Conservation (phyloP, 306 rosid species). For the Pterocarpus macrocarpus region DNA sequence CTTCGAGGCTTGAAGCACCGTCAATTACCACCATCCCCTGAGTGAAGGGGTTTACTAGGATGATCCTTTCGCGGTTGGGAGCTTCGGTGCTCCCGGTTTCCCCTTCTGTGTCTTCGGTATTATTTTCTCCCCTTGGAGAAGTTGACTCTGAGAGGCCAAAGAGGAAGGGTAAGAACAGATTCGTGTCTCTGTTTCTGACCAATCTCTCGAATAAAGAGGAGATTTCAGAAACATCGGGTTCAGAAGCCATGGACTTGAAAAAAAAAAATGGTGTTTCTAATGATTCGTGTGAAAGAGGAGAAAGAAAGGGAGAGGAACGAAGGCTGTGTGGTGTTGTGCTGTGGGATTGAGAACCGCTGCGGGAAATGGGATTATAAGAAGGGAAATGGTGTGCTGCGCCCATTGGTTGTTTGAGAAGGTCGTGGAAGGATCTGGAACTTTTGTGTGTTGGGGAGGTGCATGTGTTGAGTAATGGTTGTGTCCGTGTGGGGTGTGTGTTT, state of each 20-base stretch:
- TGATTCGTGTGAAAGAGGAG: too few species aligned
- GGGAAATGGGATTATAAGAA: neutral
- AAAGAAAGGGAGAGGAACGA: too few species aligned
- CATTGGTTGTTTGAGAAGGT: conserved; percentile 43
- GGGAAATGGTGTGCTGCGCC: conserved; percentile 24
- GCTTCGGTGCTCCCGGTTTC: conserved; percentile 21
- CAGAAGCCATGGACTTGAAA: conserved; percentile 63
- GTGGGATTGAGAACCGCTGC: neutral
- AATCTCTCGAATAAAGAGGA: conserved; percentile 57
- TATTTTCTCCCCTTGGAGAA: neutral
- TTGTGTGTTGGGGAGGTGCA: neutral
- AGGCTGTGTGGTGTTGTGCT: neutral
- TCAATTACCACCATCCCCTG: conserved; percentile 73
- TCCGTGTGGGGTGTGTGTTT: neutral
- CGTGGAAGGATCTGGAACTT: conserved; percentile 80
- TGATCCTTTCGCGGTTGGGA: conserved; percentile 49
- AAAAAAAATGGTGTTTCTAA: neutral
- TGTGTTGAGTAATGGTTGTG: neutral
- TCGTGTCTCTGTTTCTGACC: conserved; percentile 56
- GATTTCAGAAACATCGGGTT: conserved; percentile 52
- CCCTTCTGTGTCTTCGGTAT: conserved; percentile 29
- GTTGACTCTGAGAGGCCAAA: conserved; percentile 55
- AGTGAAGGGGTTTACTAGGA: conserved; percentile 68
- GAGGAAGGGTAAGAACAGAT: conserved; percentile 68
- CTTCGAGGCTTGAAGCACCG: conserved; percentile 60